Conservation (phyloP, 2,329 filamentous ascomycete genomes). For the Aspergillus cejpii region DNA sequence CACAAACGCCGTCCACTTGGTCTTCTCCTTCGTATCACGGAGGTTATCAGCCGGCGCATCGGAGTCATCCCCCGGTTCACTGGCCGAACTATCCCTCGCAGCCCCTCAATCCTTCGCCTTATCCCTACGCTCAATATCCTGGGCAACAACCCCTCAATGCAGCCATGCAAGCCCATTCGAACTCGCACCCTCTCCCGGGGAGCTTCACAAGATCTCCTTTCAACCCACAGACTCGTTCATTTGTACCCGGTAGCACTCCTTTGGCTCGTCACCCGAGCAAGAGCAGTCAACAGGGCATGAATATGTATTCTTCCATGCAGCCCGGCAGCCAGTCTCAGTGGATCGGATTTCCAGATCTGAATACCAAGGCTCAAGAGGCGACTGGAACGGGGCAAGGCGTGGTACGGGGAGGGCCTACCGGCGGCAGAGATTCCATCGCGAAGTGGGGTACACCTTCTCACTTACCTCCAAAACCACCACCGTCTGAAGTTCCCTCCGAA, state of each 20-base stretch:
- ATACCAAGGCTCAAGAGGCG: constrained; percentile 20
- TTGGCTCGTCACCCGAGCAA: constrained; percentile 31
- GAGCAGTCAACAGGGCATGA: constrained; percentile 24
- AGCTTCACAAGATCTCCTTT: constrained; percentile 80
- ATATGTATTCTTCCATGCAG: constrained; percentile 22
- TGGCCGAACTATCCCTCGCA: constrained; percentile 37
- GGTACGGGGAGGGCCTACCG: constrained; percentile 17
- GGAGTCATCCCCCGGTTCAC: constrained; percentile 36
- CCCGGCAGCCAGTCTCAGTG: constrained; percentile 24
- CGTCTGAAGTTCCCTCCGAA: constrained; percentile 40
- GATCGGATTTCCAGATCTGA: constrained; percentile 23
- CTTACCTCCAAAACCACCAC: constrained; percentile 47
- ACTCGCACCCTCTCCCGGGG: constrained; percentile 75
- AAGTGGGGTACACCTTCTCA: constrained; percentile 48
- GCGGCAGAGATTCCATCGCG: constrained; percentile 38
- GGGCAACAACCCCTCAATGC: constrained; percentile 50
- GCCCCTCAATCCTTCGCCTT: constrained; percentile 47
- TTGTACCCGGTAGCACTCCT: constrained; percentile 59
- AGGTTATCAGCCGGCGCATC: constrained; percentile 31
- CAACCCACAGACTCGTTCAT: constrained; percentile 90
- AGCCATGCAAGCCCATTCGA: constrained; percentile 64
- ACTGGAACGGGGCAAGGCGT: constrained; percentile 11
- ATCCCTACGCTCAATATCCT: constrained; percentile 73
- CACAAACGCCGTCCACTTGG: constrained; percentile 29
- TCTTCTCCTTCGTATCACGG: constrained; percentile 28